Evolutionary conservation across 139 green algal genomes (phyloP).

Genomic region (Auxenochlorella pyrenoidosa): DNA sequence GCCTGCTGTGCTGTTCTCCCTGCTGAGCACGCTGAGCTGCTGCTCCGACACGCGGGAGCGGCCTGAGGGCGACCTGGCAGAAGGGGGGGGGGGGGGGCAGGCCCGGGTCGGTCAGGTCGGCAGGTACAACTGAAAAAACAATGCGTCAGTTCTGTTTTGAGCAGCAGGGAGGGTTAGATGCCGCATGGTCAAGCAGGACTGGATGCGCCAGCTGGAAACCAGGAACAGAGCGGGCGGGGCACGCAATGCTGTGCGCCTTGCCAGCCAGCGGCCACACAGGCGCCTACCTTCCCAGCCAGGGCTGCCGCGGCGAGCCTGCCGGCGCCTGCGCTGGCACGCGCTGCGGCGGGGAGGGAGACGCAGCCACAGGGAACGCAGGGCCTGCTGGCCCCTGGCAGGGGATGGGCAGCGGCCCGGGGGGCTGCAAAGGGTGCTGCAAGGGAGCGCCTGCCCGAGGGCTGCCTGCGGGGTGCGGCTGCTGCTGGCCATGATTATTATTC

Average conservation of each 20-base stretch:
- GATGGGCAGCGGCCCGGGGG: no score
- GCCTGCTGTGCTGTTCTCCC: neutral
- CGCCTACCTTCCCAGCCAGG: slow-evolving; percentile 4
- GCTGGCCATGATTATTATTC: neutral
- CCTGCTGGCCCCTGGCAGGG: no score
- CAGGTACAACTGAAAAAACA: neutral
- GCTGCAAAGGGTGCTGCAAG: neutral
- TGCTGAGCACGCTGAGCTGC: slow-evolving; percentile 12
- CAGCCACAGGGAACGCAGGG: neutral
- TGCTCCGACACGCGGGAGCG: neutral
- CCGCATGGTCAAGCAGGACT: neutral
- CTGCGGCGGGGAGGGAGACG: neutral
- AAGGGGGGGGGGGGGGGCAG: no score
- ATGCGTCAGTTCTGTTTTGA: no score
- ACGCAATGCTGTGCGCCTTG: no score
- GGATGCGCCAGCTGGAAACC: neutral
- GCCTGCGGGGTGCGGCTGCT: neutral
- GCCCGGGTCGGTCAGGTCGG: neutral
- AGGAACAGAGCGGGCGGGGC: neutral
- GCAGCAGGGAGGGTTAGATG: neutral
- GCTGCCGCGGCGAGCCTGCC: neutral
- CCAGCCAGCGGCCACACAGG: no score
- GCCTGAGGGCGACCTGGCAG: slow-evolving; percentile 11
- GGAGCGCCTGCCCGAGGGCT: neutral
- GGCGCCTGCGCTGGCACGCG: neutral